phyloP scores from a whole-genome alignment of 2,329 filamentous ascomycete species.

The Cladophialophora bantiana region DNA sequence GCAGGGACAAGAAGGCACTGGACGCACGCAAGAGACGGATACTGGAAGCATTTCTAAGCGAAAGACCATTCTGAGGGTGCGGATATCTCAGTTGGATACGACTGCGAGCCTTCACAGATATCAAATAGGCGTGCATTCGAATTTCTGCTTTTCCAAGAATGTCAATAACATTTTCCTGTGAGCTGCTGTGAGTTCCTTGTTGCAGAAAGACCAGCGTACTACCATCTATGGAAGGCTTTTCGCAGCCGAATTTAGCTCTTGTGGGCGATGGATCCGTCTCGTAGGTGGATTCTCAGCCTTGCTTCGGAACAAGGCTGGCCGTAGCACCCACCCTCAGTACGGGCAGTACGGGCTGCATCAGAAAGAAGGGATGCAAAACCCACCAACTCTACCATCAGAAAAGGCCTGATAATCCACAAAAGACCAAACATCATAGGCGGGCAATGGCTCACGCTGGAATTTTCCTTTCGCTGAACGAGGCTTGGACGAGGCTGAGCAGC shows the following conservation, averaged over 20 bases:
- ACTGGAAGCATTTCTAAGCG: constrained; percentile 37
- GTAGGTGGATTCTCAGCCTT: not conserved
- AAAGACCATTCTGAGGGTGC: not conserved
- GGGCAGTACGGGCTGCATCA: no score
- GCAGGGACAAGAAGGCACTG: constrained; percentile 38
- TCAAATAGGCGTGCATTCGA: not conserved
- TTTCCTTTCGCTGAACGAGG: not conserved
- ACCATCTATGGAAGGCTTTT: not conserved
- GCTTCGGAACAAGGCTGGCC: not conserved
- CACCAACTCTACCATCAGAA: no score
- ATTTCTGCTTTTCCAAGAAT: not conserved
- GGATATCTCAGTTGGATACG: constrained; percentile 1
- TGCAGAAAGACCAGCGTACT: not conserved
- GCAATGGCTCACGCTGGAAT: not conserved
- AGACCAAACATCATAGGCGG: no score
- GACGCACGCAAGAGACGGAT: constrained; percentile 34
- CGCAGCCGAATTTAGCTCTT: not conserved
- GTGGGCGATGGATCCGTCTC: not conserved
- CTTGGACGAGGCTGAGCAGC: not conserved
- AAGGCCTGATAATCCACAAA: no score
- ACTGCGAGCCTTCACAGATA: not conserved
- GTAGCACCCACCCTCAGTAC: no score
- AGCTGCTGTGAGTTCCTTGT: not conserved
- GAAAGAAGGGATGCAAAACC: no score
- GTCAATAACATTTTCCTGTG: not conserved